These are phyloP conservation scores for Calonectria ilicicola DNA, from an alignment of 2,329 filamentous ascomycete species.

Conservation along the genomic window DNA sequence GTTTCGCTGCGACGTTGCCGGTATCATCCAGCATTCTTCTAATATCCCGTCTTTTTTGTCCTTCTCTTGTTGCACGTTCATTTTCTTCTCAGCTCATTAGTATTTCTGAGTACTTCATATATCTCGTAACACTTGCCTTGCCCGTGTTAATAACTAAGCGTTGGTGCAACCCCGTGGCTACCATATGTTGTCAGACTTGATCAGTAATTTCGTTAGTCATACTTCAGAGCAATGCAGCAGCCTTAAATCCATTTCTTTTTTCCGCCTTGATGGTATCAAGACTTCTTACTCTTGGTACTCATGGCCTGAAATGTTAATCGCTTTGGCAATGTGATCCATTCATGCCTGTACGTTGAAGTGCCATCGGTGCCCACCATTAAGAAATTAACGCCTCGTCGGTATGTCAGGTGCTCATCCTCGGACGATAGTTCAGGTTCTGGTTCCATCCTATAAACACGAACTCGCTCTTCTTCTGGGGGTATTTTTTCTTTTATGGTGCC, in stretches of 20 bases:
- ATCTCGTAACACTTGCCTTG: neutral
- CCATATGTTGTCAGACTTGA: neutral
- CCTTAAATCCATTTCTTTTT: neutral
- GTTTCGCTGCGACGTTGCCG: neutral
- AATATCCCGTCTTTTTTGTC: neutral
- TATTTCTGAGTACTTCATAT: too few relatives aligned
- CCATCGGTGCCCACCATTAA: neutral
- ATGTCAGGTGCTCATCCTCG: neutral
- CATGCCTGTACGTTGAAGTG: constrained; percentile 6
- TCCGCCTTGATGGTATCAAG: neutral
- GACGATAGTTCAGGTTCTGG: neutral
- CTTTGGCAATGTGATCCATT: constrained; percentile 21
- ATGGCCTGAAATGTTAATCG: neutral
- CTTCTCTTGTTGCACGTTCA: neutral
- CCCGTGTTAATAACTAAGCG: neutral
- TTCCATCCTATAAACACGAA: constrained; percentile 33
- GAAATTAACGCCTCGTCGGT: constrained; percentile 8
- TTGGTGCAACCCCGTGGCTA: neutral
- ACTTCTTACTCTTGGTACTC: neutral
- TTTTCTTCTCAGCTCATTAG: neutral
- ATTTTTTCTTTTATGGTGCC: neutral
- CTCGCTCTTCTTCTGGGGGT: constrained; percentile 31
- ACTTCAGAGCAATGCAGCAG: neutral
- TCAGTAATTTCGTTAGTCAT: neutral
- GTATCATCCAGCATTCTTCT: neutral